Base-by-base conservation (phyloP, 2,329 filamentous ascomycete genomes). In the Chrysosporium queenslandicum region DNA sequence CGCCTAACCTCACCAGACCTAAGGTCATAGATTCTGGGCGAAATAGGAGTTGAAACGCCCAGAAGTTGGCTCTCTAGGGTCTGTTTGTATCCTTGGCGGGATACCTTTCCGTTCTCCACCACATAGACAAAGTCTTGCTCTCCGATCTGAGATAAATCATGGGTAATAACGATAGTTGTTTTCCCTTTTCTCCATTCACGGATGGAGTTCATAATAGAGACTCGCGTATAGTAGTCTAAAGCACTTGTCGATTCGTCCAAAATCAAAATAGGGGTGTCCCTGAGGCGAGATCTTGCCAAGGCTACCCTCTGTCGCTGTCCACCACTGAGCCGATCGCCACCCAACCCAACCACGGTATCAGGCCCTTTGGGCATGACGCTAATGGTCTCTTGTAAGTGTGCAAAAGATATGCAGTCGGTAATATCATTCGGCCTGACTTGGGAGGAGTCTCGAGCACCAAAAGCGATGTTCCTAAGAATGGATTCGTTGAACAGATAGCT, bases 131-230 rank as follows among this genome's bases (percentile, higher is more conserved):
- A 90, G 57, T 97, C 89, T 0, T 81, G 66, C 0, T 80, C 70
- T 3, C 71, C 66, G 8, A 97, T 91, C 58, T 91, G 85, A 0
- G 80, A 77, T 29, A 92, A 78, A 58, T 97, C 88, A 62, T 97
- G 91, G 0, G 92, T 96, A 60, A 97, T 91, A 58, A 97, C 81
- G 48, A 97, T 86, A 0, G 91, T 97, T 0, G 90, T 96, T 64
- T 87, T 92, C 0, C 79, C 83, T 32, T 70, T 72, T 20, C 92
- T 77, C 91, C 89, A 96, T 18, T 77, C 63, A 6, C 87, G 77
- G 49, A 96, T 83, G 0, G 82, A 80, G 39, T 85, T 79, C 75
- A 94, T 83, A 34, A 95, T 77, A 11, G 82, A 67, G 0, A 70
- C 70, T 55, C 83, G 78, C 52, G 78, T 90, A 8, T 77, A 74